These are phyloP conservation scores for Starmera dryadoides DNA, from an alignment of 805 yeast species.

Conservation along the genomic window DNA sequence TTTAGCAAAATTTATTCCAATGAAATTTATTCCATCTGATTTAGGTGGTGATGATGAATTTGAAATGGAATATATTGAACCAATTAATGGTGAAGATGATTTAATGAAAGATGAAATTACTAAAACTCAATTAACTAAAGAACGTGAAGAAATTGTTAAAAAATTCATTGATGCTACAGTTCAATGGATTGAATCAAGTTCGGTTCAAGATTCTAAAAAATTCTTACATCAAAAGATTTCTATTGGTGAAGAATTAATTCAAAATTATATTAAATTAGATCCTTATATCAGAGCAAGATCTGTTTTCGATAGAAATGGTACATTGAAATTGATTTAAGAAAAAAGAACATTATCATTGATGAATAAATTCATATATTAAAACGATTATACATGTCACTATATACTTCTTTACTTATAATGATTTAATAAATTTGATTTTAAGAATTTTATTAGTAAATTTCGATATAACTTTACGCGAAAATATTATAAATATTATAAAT, in stretches of 20 bases:
- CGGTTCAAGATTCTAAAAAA: constrained; percentile 38
- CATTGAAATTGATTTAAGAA: constrained; percentile 28
- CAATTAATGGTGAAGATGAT: constrained; percentile 53
- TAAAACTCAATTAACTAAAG: constrained; percentile 35
- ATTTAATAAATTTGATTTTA: too few species aligned
- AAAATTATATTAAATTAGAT: constrained; percentile 65
- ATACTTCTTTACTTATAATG: too few species aligned
- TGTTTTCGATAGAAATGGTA: constrained; percentile 72
- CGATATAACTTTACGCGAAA: too few species aligned
- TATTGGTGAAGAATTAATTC: constrained; percentile 44
- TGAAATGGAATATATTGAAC: constrained; percentile 53
- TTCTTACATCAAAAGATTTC: constrained; percentile 48
- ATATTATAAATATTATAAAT: too few species aligned
- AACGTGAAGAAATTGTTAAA: constrained; percentile 48
- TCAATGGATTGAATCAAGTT: constrained; percentile 68
- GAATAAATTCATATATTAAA: too few species aligned
- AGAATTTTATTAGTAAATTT: too few species aligned
- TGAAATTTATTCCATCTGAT: constrained; percentile 53
- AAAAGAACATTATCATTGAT: too few species aligned
- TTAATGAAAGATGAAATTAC: constrained; percentile 36
- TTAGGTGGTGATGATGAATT: constrained; percentile 68
- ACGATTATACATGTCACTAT: too few species aligned
- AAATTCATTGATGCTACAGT: constrained; percentile 59
- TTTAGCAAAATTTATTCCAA: constrained; percentile 52
- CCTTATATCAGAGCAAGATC: constrained; percentile 79